These are phyloP conservation scores for Paraconiothyrium sp. DNA, from an alignment of 2,329 filamentous ascomycete genomes.

Conservation along the genomic window DNA sequence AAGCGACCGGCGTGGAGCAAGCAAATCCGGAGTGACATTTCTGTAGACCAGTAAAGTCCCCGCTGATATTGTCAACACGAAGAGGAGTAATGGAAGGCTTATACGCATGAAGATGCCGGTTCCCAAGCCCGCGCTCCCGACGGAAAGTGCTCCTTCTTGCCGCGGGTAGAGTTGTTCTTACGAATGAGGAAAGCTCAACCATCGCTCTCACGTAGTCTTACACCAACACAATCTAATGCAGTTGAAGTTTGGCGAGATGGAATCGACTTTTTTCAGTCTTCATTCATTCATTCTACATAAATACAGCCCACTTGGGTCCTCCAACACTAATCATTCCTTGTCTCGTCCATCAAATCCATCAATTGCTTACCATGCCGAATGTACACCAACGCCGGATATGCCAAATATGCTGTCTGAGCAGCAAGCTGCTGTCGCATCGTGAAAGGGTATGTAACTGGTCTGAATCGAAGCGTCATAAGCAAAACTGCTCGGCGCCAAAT, in stretches of 20 bases:
- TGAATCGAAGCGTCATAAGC: constrained; percentile 34
- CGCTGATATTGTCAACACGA: neutral
- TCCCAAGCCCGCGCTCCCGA: neutral
- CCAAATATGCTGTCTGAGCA: constrained; percentile 37
- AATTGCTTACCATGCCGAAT: constrained; percentile 26
- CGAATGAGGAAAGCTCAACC: constrained; percentile 9
- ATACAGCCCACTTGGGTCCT: constrained; percentile 19
- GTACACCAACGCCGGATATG: constrained; percentile 42
- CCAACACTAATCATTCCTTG: constrained; percentile 8
- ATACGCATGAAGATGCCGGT: neutral
- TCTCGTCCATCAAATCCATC: constrained; percentile 4
- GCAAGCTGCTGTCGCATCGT: constrained; percentile 36
- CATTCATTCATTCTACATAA: constrained; percentile 28
- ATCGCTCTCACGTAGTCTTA: neutral
- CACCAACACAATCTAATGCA: constrained; percentile 1
- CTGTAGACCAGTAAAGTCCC: neutral
- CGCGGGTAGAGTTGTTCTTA: neutral
- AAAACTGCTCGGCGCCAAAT: constrained; percentile 37
- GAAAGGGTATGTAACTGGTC: constrained; percentile 41
- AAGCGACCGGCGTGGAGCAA: neutral
- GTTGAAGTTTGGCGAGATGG: neutral
- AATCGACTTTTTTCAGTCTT: constrained; percentile 12
- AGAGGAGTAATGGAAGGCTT: neutral
- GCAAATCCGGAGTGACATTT: neutral
- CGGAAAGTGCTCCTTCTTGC: neutral